Evolutionary conservation across 345 rosid genomes (phyloP).

Genomic region (Geranium rotundifolium): DNA sequence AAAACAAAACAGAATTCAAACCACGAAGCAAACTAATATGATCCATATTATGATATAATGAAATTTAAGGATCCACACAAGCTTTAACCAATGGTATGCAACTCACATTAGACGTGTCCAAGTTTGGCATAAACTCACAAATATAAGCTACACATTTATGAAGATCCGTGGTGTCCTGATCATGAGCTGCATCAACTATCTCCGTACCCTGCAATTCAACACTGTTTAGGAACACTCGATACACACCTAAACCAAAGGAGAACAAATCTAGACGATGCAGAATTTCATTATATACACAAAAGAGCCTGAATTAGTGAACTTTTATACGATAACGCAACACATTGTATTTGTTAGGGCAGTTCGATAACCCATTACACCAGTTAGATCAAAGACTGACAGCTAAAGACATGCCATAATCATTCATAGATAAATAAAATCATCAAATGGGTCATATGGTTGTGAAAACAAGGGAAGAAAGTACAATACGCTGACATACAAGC

Average conservation of each 20-base stretch:
- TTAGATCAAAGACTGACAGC: not conserved
- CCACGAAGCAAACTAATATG: too few species aligned
- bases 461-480: not conserved
- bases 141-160: conserved; percentile 67
- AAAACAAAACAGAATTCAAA: not conserved
- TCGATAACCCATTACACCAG: not conserved
- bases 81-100: not conserved
- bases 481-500: conserved; percentile 34
- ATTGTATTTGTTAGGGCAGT: not conserved
- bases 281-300: too few species aligned
- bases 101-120: conserved; percentile 48
- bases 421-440: not conserved
- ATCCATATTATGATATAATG: not conserved
- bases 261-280: not conserved
- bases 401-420: not conserved
- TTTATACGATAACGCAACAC: not conserved
- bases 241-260: not conserved
- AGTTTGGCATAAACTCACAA: conserved; percentile 28
- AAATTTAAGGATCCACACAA: not conserved
- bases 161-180: conserved; percentile 95
- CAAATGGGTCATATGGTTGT: not conserved
- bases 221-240: not conserved
- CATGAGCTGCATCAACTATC: conserved; percentile 64
- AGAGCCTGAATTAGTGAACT: too few species aligned
- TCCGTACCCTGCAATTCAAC: conserved; percentile 57